Conservation (phyloP, 2,329 filamentous ascomycete genomes). For the Gnomoniopsis smithogilvyi region DNA sequence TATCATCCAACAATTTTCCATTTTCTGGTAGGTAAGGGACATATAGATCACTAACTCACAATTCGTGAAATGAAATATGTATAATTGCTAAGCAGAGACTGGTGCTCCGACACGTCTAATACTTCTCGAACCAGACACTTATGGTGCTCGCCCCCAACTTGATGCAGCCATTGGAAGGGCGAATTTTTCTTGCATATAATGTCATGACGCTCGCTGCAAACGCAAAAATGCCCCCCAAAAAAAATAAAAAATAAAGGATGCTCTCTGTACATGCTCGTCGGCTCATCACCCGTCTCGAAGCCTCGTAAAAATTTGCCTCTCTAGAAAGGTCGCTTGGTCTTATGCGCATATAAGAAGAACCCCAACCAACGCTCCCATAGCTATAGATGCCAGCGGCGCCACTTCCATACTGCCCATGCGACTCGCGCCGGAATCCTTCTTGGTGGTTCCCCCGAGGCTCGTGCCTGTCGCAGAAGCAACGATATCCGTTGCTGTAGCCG, state of each 20-base stretch:
- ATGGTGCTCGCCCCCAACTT: not conserved
- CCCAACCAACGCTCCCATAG: not conserved
- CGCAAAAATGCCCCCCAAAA: not conserved
- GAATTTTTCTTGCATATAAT: not conserved
- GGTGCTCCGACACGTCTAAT: too few relatives aligned
- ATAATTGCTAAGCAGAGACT: too few relatives aligned
- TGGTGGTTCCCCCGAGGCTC: not conserved
- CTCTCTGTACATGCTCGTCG: not conserved
- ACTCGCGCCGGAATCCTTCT: not conserved
- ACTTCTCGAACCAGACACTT: not conserved
- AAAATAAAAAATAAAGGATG: too few relatives aligned
- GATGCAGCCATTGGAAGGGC: not conserved
- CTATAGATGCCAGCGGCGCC: not conserved
- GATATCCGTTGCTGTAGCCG: not conserved
- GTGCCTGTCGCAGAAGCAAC: not conserved
- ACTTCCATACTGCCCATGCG: not conserved
- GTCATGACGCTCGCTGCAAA: not conserved
- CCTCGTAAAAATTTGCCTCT: not conserved
- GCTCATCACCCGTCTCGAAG: not conserved
- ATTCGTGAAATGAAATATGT: too few relatives aligned
- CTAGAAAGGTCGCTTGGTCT: not conserved
- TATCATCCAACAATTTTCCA: too few relatives aligned
- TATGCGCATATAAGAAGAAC: not conserved
- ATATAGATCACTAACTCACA: too few relatives aligned
- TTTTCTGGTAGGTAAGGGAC: too few relatives aligned